Percentiles rank a stretch among this genome's conserved stretches.
These are phyloP conservation scores for Maudiozyma saulgeensis DNA, from an alignment of 805 yeast species.

Conservation along the genomic window DNA sequence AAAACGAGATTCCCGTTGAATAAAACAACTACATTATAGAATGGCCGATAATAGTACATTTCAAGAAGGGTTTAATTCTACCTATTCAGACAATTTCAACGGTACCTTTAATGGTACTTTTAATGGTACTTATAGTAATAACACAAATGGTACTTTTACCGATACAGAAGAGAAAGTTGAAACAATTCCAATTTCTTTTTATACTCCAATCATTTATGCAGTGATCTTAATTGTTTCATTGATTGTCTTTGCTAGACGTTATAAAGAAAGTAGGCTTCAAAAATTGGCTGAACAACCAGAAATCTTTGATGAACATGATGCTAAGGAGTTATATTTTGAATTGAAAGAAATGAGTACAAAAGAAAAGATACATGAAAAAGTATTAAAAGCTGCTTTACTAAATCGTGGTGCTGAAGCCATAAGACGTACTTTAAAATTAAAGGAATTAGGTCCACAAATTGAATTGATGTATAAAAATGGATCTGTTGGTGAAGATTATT, in stretches of 20 bases:
- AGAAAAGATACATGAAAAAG: conserved; percentile 53
- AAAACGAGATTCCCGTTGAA: no score
- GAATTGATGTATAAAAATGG: conserved; percentile 75
- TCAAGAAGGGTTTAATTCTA: conserved; percentile 2
- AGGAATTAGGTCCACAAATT: conserved; percentile 66
- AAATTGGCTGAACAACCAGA: conserved; percentile 56
- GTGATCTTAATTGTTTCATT: conserved; percentile 58
- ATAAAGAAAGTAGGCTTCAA: conserved; percentile 45
- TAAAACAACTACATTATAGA: no score
- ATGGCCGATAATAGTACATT: conserved; percentile 6
- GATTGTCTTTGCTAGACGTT: conserved; percentile 56
- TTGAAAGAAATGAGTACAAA: conserved; percentile 37
- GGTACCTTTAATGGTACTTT: conserved; percentile 4
- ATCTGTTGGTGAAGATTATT: conserved; percentile 81
- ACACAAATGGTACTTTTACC: conserved; percentile 1
- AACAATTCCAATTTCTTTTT: conserved; percentile 40
- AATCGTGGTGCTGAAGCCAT: conserved; percentile 81
- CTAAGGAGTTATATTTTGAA: conserved; percentile 53
- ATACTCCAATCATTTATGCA: conserved; percentile 71
- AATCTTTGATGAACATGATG: conserved; percentile 60
- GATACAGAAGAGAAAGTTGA: conserved; percentile 22
- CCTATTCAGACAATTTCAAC: neutral
- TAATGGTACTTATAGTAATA: conserved; percentile 5
- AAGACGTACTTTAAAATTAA: conserved; percentile 70
- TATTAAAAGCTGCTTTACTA: conserved; percentile 57